Evolutionary conservation across 345 rosid genomes (phyloP).

Genomic region (Eucalyptus marginata): DNA sequence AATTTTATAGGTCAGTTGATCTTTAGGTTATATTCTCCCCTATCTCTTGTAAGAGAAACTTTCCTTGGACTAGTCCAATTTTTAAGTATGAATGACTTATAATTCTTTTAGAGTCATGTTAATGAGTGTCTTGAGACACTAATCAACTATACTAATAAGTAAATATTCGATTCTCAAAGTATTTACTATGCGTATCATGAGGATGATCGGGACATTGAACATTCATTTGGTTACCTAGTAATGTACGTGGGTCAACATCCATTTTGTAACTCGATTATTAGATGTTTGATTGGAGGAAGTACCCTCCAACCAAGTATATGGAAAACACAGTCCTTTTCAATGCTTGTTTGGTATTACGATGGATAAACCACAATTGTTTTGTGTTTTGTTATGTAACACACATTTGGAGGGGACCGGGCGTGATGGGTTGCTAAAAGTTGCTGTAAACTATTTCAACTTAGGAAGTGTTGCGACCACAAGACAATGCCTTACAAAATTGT

Average conservation of each 20-base stretch:
- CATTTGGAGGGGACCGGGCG: neutral
- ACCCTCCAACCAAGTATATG: neutral
- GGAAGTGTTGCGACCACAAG: neutral
- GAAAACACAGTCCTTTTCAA: too few species aligned
- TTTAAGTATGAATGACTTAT: neutral
- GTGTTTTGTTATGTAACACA: neutral
- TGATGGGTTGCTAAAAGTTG: neutral
- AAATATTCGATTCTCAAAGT: fast-evolving
- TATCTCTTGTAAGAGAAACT: neutral
- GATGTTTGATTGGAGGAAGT: neutral
- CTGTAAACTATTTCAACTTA: neutral
- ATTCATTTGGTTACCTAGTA: neutral
- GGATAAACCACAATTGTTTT: too few species aligned
- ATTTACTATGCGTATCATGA: neutral
- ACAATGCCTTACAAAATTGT: neutral
- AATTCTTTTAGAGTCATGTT: too few species aligned
- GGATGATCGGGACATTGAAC: fast-evolving
- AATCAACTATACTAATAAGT: fast-evolving
- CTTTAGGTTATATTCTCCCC: neutral
- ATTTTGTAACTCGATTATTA: neutral
- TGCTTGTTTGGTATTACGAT: neutral
- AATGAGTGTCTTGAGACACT: neutral
- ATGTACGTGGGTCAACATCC: neutral
- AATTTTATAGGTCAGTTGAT: neutral
- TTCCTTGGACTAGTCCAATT: neutral